Base-by-base conservation (phyloP, 73 alveolate genomes). In the Stentor roeselii region DNA sequence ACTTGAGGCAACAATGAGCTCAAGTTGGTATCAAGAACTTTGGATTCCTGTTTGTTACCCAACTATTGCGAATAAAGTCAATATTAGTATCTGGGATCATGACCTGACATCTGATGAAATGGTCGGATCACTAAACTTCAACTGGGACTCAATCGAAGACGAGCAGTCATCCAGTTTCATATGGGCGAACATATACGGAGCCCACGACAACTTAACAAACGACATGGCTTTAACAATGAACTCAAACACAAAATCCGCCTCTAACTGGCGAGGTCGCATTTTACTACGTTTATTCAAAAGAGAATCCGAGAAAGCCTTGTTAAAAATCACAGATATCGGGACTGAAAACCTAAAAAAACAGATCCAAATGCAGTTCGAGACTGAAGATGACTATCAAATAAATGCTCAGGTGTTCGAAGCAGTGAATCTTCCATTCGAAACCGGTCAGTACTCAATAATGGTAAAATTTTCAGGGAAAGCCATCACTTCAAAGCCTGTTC, bases 371-470 rank as follows among this genome's bases (percentile, higher is more conserved):
- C 15, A n/a, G 35, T 58, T 21, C 27, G 74, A 58, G 27, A 58
- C 27, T 21, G 74, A 58, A 58, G 27, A 0, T 58, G 74, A 58
- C 27, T 58, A 58, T 58, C 74, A 58, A 21, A 58, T 58, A 21
- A 58, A 21, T n/a, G 74, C 74, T 58, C 74, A 58, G 74, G 74
- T 58, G 15, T 58, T 58, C 74, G 35, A 58, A 1, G 74, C 74
- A 58, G 74, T 21, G 27, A 21, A 31, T 58, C 27, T 58, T 21
- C 74, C 74, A 21, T 21, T 31, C 27, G 27, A 58, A 58, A 31
- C 15, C 27, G 15, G 35, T 21, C 35, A n/a, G 15, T 58, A 58
- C 27, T 58, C 35, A 31, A 58, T 58, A 21, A 21, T 31, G 1
- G 27, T 58, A 21, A 58, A 58, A 58, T 58, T n/a, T n/a, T n/a